These are phyloP conservation scores for Chlorella ohadii DNA, from an alignment of 139 green algal species.

Conservation along the genomic window DNA sequence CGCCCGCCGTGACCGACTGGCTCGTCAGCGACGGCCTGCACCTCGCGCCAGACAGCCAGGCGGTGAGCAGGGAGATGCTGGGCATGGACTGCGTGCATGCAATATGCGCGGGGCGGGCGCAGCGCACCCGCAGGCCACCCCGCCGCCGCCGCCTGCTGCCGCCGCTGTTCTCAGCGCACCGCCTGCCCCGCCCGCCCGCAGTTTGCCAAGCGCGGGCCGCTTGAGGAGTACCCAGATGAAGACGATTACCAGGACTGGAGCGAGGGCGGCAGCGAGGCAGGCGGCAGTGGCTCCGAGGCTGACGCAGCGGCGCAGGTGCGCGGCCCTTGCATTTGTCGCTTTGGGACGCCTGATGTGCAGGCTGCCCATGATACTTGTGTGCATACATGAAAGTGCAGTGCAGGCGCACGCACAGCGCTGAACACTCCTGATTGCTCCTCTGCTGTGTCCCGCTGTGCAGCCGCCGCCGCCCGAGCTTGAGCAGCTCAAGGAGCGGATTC, in stretches of 20 bases:
- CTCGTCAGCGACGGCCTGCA: constrained; percentile 75
- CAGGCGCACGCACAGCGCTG: background rate
- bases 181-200: background rate
- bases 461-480: constrained; percentile 36
- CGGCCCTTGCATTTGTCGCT: too few relatives aligned
- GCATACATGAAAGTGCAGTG: too few relatives aligned
- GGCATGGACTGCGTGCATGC: background rate
- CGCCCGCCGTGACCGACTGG: constrained; percentile 61
- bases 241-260: constrained; percentile 42
- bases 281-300: background rate
- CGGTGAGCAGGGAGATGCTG: constrained; percentile 42
- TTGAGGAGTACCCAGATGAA: constrained; percentile 17
- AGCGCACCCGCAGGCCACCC: background rate
- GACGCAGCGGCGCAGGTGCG: background rate
- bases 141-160: background rate
- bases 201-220: constrained; percentile 28
- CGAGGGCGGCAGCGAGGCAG: constrained; percentile 1
- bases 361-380: background rate
- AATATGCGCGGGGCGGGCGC: too few relatives aligned
- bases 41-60: constrained; percentile 44
- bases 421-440: background rate
- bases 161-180: background rate
- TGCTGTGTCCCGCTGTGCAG: background rate
- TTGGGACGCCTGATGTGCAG: background rate
- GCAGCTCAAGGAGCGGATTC: constrained; percentile 51